Percentiles rank a stretch among this genome's conserved stretches.
Evolutionary conservation across 2,329 filamentous ascomycete species (phyloP).

Genomic region (Xylariaceae sp.): DNA sequence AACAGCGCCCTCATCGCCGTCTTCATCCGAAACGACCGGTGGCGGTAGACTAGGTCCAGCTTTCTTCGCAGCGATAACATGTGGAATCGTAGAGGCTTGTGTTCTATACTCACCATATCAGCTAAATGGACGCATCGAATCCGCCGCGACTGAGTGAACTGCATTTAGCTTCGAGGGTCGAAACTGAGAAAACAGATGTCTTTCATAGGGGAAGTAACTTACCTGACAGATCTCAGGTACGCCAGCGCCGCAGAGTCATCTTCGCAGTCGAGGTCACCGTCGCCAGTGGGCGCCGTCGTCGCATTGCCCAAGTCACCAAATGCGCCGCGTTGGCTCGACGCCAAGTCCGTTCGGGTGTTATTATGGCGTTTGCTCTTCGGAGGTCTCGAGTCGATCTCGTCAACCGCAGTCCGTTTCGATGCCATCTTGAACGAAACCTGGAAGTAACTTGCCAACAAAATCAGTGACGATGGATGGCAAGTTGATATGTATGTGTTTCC

Average conservation of each 20-base stretch:
- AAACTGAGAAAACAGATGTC: constrained; percentile 4
- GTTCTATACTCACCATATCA: constrained; percentile 58
- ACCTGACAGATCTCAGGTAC: constrained; percentile 57
- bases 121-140: constrained; percentile 29
- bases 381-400: constrained; percentile 13
- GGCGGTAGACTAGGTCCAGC: constrained; percentile 47
- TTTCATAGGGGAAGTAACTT: constrained; percentile 29
- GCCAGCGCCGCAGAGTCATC: constrained; percentile 52
- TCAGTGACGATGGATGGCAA: not conserved
- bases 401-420: constrained; percentile 27
- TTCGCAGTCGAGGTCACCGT: constrained; percentile 50
- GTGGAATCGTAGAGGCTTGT: constrained; percentile 69
- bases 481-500: not conserved
- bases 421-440: constrained; percentile 15
- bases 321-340: constrained; percentile 53
- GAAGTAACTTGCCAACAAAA: not conserved
- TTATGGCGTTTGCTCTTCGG: constrained; percentile 24
- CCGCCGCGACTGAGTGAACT: constrained; percentile 14
- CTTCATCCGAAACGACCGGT: constrained; percentile 28
- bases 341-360: constrained; percentile 38
- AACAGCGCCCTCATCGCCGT: constrained; percentile 33
- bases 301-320: constrained; percentile 49
- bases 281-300: constrained; percentile 33
- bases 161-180: constrained; percentile 24
- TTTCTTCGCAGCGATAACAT: constrained; percentile 61